These are phyloP conservation scores for Avena sativa DNA, from an alignment of 176 grass and related monocot genomes.

Conservation along the genomic window DNA sequence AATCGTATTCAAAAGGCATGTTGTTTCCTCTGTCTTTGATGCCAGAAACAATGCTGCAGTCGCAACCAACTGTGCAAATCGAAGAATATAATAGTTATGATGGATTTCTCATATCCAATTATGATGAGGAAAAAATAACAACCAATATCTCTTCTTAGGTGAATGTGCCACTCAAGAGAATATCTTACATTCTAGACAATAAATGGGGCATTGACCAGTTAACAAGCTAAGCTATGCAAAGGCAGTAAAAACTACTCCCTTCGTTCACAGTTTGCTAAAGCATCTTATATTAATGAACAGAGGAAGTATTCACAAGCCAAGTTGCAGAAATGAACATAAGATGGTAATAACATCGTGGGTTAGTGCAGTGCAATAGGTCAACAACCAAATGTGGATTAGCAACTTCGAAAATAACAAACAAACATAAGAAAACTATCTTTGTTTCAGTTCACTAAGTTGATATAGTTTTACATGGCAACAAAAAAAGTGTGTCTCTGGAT, in stretches of 20 bases:
- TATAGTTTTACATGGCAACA: not conserved
- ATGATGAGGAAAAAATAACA: constrained; percentile 9
- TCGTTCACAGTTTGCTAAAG: no score
- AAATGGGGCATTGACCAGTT: not conserved
- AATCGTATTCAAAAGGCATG: constrained; percentile 76
- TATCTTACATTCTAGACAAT: not conserved
- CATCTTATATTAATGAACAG: no score
- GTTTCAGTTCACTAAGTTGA: constrained; percentile 7
- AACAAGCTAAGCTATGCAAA: constrained; percentile 13
- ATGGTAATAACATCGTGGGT: not conserved
- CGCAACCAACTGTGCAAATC: constrained; percentile 70
- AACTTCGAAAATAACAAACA: not conserved
- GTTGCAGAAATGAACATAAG: constrained; percentile 1
- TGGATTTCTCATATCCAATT: not conserved
- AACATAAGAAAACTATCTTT: not conserved
- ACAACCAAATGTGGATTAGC: not conserved
- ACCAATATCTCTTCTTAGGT: not conserved
- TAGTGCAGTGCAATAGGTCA: not conserved
- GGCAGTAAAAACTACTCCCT: constrained; percentile 8
- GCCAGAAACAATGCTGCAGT: constrained; percentile 84
- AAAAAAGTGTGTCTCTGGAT: not conserved
- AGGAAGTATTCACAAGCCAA: constrained; percentile 21
- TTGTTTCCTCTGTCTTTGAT: constrained; percentile 81
- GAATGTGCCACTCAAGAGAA: constrained; percentile 19
- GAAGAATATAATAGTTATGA: constrained; percentile 33